Evolutionary conservation across 805 yeast genomes (phyloP).

Genomic region (Cyberlindnera subsufficiens): DNA sequence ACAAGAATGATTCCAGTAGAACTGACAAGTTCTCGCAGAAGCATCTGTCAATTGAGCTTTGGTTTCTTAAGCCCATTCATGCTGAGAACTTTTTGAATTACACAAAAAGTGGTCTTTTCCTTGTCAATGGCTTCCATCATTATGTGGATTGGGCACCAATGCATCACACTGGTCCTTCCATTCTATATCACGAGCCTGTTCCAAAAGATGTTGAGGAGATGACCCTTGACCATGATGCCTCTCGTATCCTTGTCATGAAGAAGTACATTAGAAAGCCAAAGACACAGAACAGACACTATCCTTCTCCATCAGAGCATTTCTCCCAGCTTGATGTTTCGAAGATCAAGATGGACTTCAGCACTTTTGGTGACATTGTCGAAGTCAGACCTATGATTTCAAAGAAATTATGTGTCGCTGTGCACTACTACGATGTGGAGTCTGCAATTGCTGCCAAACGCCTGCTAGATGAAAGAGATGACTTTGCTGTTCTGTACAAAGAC

Average conservation of each 20-base stretch:
- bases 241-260: constrained; percentile 2
- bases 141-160: constrained; percentile 39
- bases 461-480: constrained; percentile 29
- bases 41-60: constrained; percentile 33
- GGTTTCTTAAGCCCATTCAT: constrained; percentile 46
- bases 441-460: constrained; percentile 55
- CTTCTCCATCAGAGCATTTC: constrained; percentile 37
- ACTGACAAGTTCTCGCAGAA: constrained; percentile 1
- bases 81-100: constrained; percentile 50
- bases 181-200: constrained; percentile 2
- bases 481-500: constrained; percentile 41
- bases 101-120: constrained; percentile 46
- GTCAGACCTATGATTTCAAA: constrained; percentile 62
- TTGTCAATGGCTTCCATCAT: constrained; percentile 52
- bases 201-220: constrained; percentile 21
- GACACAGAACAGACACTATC: constrained; percentile 25
- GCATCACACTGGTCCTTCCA: neutral
- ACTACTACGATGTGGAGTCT: constrained; percentile 49
- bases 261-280: constrained; percentile 22
- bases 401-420: constrained; percentile 54
- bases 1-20: constrained; percentile 4
- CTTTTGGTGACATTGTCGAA: constrained; percentile 57
- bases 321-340: constrained; percentile 40
- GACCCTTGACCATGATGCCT: neutral
- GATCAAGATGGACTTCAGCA: constrained; percentile 43